A percentile compares a stretch with the other conserved stretches of the same genome.
These are phyloP conservation scores for Cetraspora pellucida DNA, from an alignment of 192 early-diverging fungal species.

Conservation along the genomic window DNA sequence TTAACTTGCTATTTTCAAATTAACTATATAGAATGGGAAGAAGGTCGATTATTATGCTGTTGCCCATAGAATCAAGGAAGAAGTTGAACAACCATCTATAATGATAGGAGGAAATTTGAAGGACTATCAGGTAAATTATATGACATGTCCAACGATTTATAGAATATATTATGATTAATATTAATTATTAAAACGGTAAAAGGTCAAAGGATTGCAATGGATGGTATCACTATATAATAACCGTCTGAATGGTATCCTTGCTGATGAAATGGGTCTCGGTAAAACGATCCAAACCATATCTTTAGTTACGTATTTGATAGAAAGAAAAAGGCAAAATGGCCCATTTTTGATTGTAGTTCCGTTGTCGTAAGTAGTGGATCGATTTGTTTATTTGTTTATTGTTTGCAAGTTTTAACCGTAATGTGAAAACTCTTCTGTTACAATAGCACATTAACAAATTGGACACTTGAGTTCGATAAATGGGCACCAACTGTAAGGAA, in stretches of 20 bases:
- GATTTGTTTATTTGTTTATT: slow-evolving; percentile 48
- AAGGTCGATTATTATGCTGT: slow-evolving; percentile 82
- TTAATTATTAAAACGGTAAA: background rate
- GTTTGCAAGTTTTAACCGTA: background rate
- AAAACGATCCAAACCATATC: slow-evolving; percentile 96
- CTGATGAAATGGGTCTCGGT: slow-evolving; percentile 93
- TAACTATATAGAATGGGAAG: slow-evolving; percentile 42
- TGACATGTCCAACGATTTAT: background rate
- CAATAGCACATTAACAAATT: slow-evolving; percentile 88
- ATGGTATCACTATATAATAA: slow-evolving; percentile 99
- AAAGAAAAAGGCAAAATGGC: slow-evolving; percentile 90
- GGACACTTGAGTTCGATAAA: slow-evolving; percentile 96
- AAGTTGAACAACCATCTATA: slow-evolving; percentile 76
- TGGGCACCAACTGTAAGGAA: slow-evolving; percentile 92
- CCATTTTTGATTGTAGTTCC: slow-evolving; percentile 98
- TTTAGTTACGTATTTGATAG: slow-evolving; percentile 93
- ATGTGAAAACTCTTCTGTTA: no score
- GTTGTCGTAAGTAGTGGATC: slow-evolving; percentile 66
- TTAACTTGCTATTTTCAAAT: background rate
- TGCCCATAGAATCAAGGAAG: slow-evolving; percentile 87
- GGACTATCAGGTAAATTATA: slow-evolving; percentile 82
- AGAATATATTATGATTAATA: background rate
- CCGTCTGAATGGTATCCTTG: slow-evolving; percentile 94
- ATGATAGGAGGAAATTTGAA: slow-evolving; percentile 90
- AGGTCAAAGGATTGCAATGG: slow-evolving; percentile 96